A percentile compares a stretch with the other conserved stretches of the same genome.
These are phyloP conservation scores for Thalassiosira livingstoniorum DNA, from an alignment of 352 stramenopile species.

Conservation along the genomic window DNA sequence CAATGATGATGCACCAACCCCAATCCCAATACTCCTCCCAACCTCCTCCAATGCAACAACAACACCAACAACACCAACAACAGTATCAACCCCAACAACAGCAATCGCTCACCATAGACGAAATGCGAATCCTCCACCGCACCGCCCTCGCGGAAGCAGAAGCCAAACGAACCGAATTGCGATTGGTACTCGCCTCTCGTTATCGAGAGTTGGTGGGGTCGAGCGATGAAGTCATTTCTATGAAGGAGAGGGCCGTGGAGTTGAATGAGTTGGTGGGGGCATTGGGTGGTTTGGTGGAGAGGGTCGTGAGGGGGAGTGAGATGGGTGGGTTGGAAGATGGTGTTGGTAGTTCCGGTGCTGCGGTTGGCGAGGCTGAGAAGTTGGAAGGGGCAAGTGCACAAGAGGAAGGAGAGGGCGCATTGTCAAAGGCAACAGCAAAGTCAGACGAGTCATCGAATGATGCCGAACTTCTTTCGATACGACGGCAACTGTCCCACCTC, in stretches of 20 bases:
- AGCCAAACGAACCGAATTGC: constrained; percentile 82
- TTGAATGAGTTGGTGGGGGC: constrained; percentile 72
- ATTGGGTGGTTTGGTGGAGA: constrained; percentile 69
- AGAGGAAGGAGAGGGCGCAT: neutral
- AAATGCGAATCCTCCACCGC: constrained; percentile 80
- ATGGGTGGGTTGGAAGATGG: neutral
- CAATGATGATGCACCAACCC: neutral
- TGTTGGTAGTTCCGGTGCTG: neutral
- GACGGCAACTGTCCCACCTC: constrained; percentile 59
- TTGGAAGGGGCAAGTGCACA: constrained; percentile 1
- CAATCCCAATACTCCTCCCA: neutral
- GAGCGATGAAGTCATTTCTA: constrained; percentile 80
- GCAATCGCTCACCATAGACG: constrained; percentile 80
- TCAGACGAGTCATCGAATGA: neutral
- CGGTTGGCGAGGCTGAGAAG: too few relatives aligned
- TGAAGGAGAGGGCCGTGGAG: constrained; percentile 75
- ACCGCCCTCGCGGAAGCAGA: constrained; percentile 74
- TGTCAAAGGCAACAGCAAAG: neutral
- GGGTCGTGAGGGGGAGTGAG: constrained; percentile 45
- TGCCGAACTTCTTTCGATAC: neutral
- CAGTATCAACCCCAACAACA: constrained; percentile 27
- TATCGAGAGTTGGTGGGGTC: constrained; percentile 84
- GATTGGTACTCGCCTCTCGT: constrained; percentile 76
- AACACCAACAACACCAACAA: constrained; percentile 11
- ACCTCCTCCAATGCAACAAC: constrained; percentile 10